Percentiles rank a stretch among this genome's conserved stretches.
These are phyloP conservation scores for Solanum rostratum DNA, from an alignment of 257 asterid species.

Conservation along the genomic window DNA sequence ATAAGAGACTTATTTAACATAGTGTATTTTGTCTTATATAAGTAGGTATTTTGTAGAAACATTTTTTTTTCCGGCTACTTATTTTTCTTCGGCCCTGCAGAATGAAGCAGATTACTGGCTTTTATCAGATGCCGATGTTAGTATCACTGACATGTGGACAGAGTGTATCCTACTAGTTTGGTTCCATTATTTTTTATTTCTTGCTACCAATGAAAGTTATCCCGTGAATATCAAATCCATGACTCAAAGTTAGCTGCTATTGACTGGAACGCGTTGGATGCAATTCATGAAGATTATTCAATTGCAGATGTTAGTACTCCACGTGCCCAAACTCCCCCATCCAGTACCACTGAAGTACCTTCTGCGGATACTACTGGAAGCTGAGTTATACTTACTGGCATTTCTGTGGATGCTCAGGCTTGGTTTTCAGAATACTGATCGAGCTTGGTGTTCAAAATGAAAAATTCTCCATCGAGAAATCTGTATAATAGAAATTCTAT, in stretches of 20 bases:
- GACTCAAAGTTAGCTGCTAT: slow-evolving; percentile 16
- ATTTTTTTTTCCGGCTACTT: not conserved
- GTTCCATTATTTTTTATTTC: not conserved
- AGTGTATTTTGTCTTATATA: not conserved
- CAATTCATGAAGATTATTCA: slow-evolving; percentile 24
- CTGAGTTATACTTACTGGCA: slow-evolving; percentile 3
- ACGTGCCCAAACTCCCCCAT: slow-evolving; percentile 41
- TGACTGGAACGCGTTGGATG: slow-evolving; percentile 39
- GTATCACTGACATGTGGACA: slow-evolving; percentile 67
- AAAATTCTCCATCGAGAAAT: not conserved
- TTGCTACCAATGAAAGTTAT: not conserved
- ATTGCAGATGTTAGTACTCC: slow-evolving; percentile 27
- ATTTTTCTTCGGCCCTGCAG: slow-evolving; percentile 24
- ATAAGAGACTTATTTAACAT: not conserved
- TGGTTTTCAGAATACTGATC: not conserved
- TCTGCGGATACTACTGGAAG: slow-evolving; percentile 21
- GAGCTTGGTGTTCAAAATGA: not conserved
- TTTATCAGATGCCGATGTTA: slow-evolving; percentile 41
- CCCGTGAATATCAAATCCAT: slow-evolving; percentile 1
- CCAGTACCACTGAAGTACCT: slow-evolving; percentile 21
- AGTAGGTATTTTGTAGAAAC: not conserved
- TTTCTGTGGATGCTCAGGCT: not conserved
- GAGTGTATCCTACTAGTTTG: slow-evolving; percentile 44
- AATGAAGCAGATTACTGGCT: slow-evolving; percentile 68
- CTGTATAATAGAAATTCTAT: not conserved